Evolutionary conservation across 257 asterid genomes (phyloP), one percentile per base, ranked within the genome.

Genomic region (Gentiana dahurica): DNA sequence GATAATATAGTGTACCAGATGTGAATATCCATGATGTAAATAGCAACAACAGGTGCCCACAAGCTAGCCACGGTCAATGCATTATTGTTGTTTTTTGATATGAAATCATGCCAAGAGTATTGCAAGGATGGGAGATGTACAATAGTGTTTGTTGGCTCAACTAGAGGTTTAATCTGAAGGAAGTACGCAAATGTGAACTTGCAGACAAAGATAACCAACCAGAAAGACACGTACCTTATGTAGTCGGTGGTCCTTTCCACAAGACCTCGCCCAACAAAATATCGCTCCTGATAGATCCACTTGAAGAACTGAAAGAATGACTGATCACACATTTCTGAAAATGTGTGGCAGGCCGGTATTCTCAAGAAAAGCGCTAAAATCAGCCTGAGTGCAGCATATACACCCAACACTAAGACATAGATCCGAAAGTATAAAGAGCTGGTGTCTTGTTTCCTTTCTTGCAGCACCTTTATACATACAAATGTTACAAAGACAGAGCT

Each of bases 261-360:
- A 75, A 91, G 98, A 69, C 98, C 98, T 47, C 98, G 95, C 51
- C 98, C 98, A 58, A 91, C 98, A 75, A 91, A 91, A 65, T 91
- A 91, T 68, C 98, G 91, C 68, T 91, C 98, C 98, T 87, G 87
- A 74, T 81, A 92, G 60, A 92, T 87, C 98, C 98, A 92, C 81
- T 92, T 92, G 78, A 92, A 92, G 71, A 92, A 83, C 70, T 92
- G 98, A 70, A 92, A 87, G 77, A 92, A 87, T n/a, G 97, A 76
- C 58, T 92, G 94, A 58, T 85, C 93, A 52, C 87, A 82, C 94
- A 85, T 73, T 75, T 81, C 91, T 8, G 98, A 92, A 38, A 92
- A 79, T 45, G 74, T 68, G 80, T 87, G 98, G 58, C 93, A 83
- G 35, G 85, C 79, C 24, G 97, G 97, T 62, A 92, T 62, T 68